Evolutionary conservation across 2,329 filamentous ascomycete species (phyloP).

Genomic region (Cryphonectria parasitica): DNA sequence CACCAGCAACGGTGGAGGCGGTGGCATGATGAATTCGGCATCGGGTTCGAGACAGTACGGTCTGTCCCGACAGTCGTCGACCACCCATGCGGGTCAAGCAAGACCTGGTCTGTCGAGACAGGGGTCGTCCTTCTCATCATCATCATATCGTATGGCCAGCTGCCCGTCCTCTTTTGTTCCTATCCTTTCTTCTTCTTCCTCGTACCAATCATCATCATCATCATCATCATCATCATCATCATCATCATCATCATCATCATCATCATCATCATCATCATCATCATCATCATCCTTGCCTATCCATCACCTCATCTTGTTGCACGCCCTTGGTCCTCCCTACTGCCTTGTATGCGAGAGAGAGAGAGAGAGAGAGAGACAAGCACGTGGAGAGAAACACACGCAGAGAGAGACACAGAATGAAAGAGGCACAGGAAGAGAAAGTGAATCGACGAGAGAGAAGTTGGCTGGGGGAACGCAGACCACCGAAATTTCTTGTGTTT

Average conservation of each 20-base stretch:
- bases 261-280: too few species aligned
- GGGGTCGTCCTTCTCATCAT: constrained; percentile 27
- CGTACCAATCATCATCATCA: too few species aligned
- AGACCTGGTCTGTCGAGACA: constrained; percentile 28
- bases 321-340: not conserved
- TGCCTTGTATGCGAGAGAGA: not conserved
- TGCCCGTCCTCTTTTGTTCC: constrained; percentile 28
- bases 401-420: not conserved
- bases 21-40: constrained; percentile 27
- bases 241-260: too few species aligned
- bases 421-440: too few species aligned
- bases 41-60: constrained; percentile 26
- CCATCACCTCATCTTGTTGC: not conserved
- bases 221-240: too few species aligned
- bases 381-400: too few species aligned
- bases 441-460: not conserved
- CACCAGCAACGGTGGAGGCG: not conserved
- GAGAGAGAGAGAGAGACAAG: not conserved
- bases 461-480: too few species aligned
- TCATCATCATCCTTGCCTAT: too few species aligned
- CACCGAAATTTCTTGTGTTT: too few species aligned
- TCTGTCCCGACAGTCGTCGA: constrained; percentile 27
- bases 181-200: not conserved
- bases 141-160: constrained; percentile 28
- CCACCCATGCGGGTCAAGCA: constrained; percentile 17